These are phyloP conservation scores for Talaromyces pinophilus DNA, from an alignment of 2,329 filamentous ascomycete species.

Conservation along the genomic window DNA sequence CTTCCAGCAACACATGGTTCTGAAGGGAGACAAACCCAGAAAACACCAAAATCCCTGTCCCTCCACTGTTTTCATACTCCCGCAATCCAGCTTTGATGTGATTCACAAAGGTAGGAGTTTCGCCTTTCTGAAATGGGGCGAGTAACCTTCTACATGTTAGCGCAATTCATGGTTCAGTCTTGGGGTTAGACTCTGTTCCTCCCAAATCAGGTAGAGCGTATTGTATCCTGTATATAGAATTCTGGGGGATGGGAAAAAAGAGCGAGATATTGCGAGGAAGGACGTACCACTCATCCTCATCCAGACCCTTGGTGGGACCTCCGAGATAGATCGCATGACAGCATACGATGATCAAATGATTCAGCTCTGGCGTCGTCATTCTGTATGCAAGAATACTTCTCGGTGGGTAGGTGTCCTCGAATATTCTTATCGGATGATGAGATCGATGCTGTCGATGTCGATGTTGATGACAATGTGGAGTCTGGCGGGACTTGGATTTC, in stretches of 20 bases:
- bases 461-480: no score
- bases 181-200: neutral
- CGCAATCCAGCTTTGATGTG: conserved; percentile 69
- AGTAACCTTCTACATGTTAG: conserved; percentile 58
- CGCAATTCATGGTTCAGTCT: neutral
- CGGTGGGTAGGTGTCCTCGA: no score
- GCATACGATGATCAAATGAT: conserved; percentile 74
- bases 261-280: neutral
- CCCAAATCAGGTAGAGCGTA: no score
- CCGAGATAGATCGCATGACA: conserved; percentile 79
- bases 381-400: no score
- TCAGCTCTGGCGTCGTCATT: conserved; percentile 22
- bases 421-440: no score
- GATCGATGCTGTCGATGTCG: no score
- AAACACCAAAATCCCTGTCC: conserved; percentile 62
- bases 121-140: conserved; percentile 73
- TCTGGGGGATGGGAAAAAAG: neutral
- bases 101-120: conserved; percentile 75
- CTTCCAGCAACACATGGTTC: neutral
- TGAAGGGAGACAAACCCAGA: conserved; percentile 57
- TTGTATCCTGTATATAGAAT: neutral
- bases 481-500: neutral
- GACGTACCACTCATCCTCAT: conserved; percentile 62
- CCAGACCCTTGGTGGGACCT: conserved; percentile 53
- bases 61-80: conserved; percentile 49